A percentile compares a stretch with the other conserved stretches of the same genome.
These are phyloP conservation scores for Byssochlamys sp. DNA, from an alignment of 2,329 filamentous ascomycete species.

Conservation along the genomic window DNA sequence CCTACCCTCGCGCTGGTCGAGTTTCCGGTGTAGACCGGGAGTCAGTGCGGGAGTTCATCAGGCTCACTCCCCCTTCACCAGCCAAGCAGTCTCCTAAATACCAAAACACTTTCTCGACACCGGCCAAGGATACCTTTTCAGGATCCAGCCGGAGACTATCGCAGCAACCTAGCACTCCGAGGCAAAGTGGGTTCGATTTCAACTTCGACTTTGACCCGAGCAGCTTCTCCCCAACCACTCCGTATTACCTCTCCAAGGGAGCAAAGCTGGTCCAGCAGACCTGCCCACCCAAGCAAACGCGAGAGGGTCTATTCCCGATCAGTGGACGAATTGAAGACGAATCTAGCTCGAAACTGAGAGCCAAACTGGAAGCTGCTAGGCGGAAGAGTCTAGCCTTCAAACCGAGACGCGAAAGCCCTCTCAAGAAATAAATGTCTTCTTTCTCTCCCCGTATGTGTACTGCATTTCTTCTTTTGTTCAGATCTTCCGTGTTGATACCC, in stretches of 20 bases:
- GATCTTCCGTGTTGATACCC: background rate
- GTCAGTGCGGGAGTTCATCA: slow-evolving; percentile 24
- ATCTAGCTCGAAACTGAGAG: slow-evolving; percentile 38
- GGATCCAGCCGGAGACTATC: slow-evolving; percentile 6
- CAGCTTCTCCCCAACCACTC: slow-evolving; percentile 37
- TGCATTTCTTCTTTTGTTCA: background rate
- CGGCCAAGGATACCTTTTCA: slow-evolving; percentile 11
- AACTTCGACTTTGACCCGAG: slow-evolving; percentile 29
- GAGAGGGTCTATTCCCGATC: slow-evolving; percentile 32
- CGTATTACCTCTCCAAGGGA: slow-evolving; percentile 37
- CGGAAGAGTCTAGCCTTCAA: slow-evolving; percentile 71
- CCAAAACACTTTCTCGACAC: background rate
- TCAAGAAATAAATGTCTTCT: slow-evolving; percentile 40
- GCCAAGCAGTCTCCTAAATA: slow-evolving; percentile 7
- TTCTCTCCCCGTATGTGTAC: background rate
- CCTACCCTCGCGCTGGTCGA: slow-evolving; percentile 28
- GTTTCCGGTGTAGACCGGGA: slow-evolving; percentile 16
- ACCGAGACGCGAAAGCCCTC: slow-evolving; percentile 63
- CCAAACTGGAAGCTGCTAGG: slow-evolving; percentile 59
- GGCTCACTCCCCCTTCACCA: slow-evolving; percentile 23
- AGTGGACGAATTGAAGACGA: slow-evolving; percentile 19
- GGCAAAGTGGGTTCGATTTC: slow-evolving; percentile 11
- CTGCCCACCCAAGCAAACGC: slow-evolving; percentile 45
- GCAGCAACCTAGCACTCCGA: slow-evolving; percentile 25
- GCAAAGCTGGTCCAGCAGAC: slow-evolving; percentile 42